Base-by-base conservation (phyloP, 495 filamentous ascomycete genomes). In the Lentithecium fluviatile region DNA sequence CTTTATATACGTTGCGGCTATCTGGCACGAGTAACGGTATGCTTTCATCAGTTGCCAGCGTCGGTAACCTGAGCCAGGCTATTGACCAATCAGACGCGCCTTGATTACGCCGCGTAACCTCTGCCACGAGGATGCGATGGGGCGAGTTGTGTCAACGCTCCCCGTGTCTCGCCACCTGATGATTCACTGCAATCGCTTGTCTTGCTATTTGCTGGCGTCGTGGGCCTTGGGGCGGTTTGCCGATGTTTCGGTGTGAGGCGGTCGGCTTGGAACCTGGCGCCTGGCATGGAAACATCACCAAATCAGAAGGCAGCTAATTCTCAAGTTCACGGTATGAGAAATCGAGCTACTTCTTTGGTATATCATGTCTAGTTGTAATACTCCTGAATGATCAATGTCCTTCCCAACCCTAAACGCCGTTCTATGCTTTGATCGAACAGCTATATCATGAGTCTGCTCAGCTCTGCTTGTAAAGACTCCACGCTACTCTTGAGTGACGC, bases 371-470 rank as follows among this genome's bases (percentile, higher is more conserved):
- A 46, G 43, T 19, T 38, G 8, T 38, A 38, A n/a, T n/a, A n/a
- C n/a, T n/a, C n/a, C n/a, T n/a, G n/a, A n/a, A n/a, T n/a, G n/a
- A n/a, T 32, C 3, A 10, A 32, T 32, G 3, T 4, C 29, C 29
- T 10, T 32, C 29, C 3, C 40, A 43, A 5, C 13, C 15, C 40
- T 6, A n/a, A n/a, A 20, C 13, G 15, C 15, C 19, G 5, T 5
- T 13, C 5, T 43, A 43, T 43, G 40, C 3, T 20, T 15, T 6
- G 15, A 20, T 43, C 19, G 5, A 4, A 6, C 29, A 29, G 24
- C 50, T 52, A 64, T 8, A 52, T 17, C 24, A 20, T 26, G 23
- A 64, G 53, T 17, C 23, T 52, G 47, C 45, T 52, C n/a, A 64
- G 36, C 12, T 54, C 49, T 24, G 15, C 17, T 17, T 45, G 61